These are phyloP conservation scores for Neonectria coccinea DNA, from an alignment of 2,329 filamentous ascomycete genomes.

Conservation along the genomic window DNA sequence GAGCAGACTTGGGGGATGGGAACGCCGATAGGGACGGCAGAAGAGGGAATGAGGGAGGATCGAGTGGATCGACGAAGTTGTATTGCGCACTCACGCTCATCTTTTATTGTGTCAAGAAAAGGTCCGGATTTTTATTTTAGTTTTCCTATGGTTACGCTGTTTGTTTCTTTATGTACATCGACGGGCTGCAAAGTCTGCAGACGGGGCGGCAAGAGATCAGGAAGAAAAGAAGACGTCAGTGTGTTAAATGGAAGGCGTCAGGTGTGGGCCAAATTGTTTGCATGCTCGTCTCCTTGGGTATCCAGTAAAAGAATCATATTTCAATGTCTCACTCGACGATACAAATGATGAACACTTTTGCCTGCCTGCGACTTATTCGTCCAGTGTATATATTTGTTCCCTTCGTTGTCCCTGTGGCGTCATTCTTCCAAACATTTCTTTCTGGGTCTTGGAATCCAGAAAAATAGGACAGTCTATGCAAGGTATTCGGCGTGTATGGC, in stretches of 20 bases:
- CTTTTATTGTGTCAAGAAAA: conserved; percentile 40
- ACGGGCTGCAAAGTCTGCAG: conserved; percentile 31
- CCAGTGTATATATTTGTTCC: too few relatives aligned
- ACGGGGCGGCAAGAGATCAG: conserved; percentile 17
- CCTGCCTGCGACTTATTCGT: too few relatives aligned
- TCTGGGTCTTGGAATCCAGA: background rate
- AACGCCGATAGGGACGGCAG: conserved; percentile 1
- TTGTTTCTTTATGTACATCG: conserved; percentile 30
- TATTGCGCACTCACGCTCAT: conserved; percentile 1
- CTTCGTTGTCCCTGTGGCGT: too few relatives aligned
- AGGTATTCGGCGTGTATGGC: too few relatives aligned
- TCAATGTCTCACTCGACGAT: background rate
- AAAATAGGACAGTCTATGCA: too few relatives aligned
- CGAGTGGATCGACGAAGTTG: conserved; percentile 12
- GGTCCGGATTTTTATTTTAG: conserved; percentile 3
- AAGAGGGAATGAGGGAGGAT: conserved; percentile 13
- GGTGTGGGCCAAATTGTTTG: conserved; percentile 16
- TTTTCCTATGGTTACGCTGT: conserved; percentile 1
- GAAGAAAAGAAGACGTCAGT: conserved; percentile 5
- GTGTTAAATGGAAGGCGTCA: background rate
- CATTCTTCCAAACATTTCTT: background rate
- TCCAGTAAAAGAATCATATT: background rate
- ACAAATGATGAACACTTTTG: background rate
- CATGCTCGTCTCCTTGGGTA: conserved; percentile 8
- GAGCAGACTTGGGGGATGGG: conserved; percentile 9